Percentiles rank a stretch among this genome's conserved stretches.
These are phyloP conservation scores for Lentinula lateritia DNA, from an alignment of 768 basidiomycete species.

Conservation along the genomic window DNA sequence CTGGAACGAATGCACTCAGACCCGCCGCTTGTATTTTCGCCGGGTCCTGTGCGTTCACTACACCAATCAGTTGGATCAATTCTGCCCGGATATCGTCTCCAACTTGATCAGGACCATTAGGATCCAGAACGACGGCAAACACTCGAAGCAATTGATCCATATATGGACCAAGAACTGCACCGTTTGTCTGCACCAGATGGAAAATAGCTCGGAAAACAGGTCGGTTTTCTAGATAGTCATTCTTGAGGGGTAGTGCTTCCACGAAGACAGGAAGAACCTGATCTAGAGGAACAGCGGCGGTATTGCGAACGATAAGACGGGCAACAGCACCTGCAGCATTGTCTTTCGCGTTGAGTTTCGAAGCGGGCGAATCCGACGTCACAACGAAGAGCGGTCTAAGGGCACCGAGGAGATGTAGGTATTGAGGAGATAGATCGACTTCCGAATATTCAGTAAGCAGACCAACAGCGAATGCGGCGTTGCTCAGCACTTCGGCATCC, in stretches of 20 bases:
- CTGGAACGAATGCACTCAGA: constrained; percentile 47
- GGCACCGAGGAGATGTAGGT: constrained; percentile 67
- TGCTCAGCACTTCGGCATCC: constrained; percentile 93
- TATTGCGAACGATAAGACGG: constrained; percentile 80
- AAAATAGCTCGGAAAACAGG: constrained; percentile 88
- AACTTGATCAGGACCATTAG: constrained; percentile 67
- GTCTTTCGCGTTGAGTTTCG: constrained; percentile 82
- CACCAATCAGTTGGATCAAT: constrained; percentile 66
- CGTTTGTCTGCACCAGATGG: constrained; percentile 76
- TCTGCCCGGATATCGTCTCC: constrained; percentile 73
- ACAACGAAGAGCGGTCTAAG: constrained; percentile 80
- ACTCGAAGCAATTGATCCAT: constrained; percentile 76
- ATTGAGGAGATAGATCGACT: constrained; percentile 78
- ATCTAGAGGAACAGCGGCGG: constrained; percentile 76
- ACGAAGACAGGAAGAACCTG: constrained; percentile 87
- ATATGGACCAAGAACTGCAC: constrained; percentile 63
- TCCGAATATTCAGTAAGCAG: constrained; percentile 85
- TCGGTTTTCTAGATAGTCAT: constrained; percentile 87
- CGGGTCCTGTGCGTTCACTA: constrained; percentile 71
- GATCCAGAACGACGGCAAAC: constrained; percentile 81
- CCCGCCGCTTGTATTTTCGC: constrained; percentile 80
- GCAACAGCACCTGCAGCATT: constrained; percentile 95
- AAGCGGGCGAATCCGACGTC: constrained; percentile 51
- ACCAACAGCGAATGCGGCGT: constrained; percentile 92
- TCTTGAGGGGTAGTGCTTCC: constrained; percentile 75